Conservation (phyloP, 2,329 filamentous ascomycete genomes). For the Pseudogymnoascus sp. region DNA sequence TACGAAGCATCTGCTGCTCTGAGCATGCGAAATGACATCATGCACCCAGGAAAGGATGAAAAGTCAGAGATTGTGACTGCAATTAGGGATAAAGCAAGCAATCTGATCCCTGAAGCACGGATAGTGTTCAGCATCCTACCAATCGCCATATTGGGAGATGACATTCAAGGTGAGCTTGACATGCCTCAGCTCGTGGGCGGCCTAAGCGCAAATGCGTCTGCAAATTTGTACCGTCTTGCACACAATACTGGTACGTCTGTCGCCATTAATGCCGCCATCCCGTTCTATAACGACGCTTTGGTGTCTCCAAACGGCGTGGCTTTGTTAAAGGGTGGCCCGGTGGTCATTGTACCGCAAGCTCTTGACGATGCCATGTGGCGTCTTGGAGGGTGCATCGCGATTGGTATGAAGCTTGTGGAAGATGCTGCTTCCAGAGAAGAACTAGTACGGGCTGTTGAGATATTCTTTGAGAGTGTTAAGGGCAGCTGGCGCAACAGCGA, state of each 20-base stretch:
- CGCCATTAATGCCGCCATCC: slow-evolving; percentile 80
- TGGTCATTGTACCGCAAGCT: slow-evolving; percentile 72
- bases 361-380: slow-evolving; percentile 91
- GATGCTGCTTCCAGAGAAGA: slow-evolving; percentile 62
- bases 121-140: slow-evolving; percentile 80
- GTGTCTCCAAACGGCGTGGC: slow-evolving; percentile 72
- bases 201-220: slow-evolving; percentile 64
- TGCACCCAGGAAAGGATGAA: slow-evolving; percentile 84
- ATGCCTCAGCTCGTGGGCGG: slow-evolving; percentile 70
- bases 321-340: slow-evolving; percentile 72
- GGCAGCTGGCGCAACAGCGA: slow-evolving; percentile 97
- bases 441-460: slow-evolving; percentile 69
- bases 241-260: slow-evolving; percentile 69
- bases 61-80: slow-evolving; percentile 85
- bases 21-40: slow-evolving; percentile 82
- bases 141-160: slow-evolving; percentile 69
- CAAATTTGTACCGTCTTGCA: slow-evolving; percentile 60
- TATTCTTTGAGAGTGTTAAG: slow-evolving; percentile 77
- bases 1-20: slow-evolving; percentile 88
- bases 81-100: slow-evolving; percentile 76
- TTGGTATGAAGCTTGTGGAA: slow-evolving; percentile 79
- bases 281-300: slow-evolving; percentile 83
- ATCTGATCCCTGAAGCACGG: slow-evolving; percentile 70
- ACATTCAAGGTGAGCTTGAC: slow-evolving; percentile 62
- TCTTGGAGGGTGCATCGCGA: slow-evolving; percentile 79